Evolutionary conservation across 179 eudicot genomes (phyloP), one percentile per base, ranked within the genome.

Genomic region (Corrigiola litoralis): DNA sequence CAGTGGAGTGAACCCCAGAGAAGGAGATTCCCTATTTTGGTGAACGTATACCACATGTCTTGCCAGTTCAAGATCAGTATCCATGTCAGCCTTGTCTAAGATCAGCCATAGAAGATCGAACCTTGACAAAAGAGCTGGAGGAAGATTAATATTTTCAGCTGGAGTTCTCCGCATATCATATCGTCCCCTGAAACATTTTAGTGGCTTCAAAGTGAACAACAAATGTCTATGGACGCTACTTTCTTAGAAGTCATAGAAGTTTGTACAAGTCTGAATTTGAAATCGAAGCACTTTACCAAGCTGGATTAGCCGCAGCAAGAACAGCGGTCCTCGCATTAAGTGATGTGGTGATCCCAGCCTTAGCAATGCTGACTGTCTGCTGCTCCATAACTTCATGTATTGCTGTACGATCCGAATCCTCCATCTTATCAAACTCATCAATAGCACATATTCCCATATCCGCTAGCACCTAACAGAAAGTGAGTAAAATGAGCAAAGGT

Each of bases 381-480:
- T 94, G 99, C 77, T 94, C 99, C 99, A 94, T 94, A 18, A 94
- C 99, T 84, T 94, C 99, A 63, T 94, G 99, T 66, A 94, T 94
- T 58, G 99, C 86, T 17, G 99, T 94, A 34, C 99, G 88, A 81
- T 94, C 99, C 11, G 89, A 94, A 47, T 94, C 99, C 53, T 94
- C 99, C 99, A 94, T 94, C 87, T 94, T 94, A 75, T 94, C 99
- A 77, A 94, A 94, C 74, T 94, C 97, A 58, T 94, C 99, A 75
- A 94, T 90, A 53, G 96, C 97, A 83, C 99, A 94, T 18, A 94
- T 94, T 29, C 99, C 99, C 97, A 90, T 90, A 79, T 94, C 99
- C 20, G 99, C 99, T 34, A 94, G 80, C 71, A 94, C 99, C 99
- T 90, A 70, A 44, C n/a, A 66, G 16, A 52, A 61, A 71, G 57